A percentile compares a stretch with the other conserved stretches of the same genome.
phyloP scores from a whole-genome alignment of 495 filamentous ascomycete genomes.

The Aspergillus asperescens region DNA sequence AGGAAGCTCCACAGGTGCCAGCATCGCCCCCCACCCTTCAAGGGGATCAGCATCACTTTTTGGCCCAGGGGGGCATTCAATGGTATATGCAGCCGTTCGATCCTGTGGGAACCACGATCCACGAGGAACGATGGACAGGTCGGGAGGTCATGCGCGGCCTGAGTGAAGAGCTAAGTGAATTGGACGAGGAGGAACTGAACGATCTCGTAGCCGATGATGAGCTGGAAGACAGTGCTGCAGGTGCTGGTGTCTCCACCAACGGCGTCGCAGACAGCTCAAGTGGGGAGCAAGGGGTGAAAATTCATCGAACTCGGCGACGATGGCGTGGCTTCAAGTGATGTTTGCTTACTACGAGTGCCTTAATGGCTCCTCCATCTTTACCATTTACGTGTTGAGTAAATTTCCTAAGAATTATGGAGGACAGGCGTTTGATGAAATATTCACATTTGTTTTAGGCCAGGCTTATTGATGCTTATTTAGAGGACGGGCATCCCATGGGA shows the following conservation, averaged over 20 bases:
- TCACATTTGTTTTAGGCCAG: conserved; percentile 4
- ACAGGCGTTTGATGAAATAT: conserved; percentile 9
- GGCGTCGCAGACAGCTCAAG: conserved; percentile 5
- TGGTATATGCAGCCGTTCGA: conserved; percentile 88
- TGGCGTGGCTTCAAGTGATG: conserved; percentile 32
- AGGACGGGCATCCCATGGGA: neutral
- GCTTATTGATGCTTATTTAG: neutral
- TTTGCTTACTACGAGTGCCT: conserved; percentile 11
- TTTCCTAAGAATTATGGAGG: neutral
- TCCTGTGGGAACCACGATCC: conserved; percentile 66
- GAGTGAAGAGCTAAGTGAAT: conserved; percentile 81
- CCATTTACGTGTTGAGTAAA: conserved; percentile 2
- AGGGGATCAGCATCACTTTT: conserved; percentile 48
- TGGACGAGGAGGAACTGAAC: conserved; percentile 81
- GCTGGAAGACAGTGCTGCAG: conserved; percentile 19
- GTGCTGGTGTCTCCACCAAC: conserved; percentile 4
- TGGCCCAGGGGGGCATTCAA: conserved; percentile 69
- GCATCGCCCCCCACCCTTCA: conserved; percentile 43
- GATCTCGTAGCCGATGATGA: conserved; percentile 51
- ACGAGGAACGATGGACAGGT: conserved; percentile 74
- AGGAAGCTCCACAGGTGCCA: conserved; percentile 21
- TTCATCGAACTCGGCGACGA: conserved; percentile 37
- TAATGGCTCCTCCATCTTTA: conserved; percentile 7
- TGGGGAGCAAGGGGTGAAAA: conserved; percentile 22
- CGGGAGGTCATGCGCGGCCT: conserved; percentile 68